These are phyloP conservation scores for Coemansia sp. DNA, from an alignment of 192 early-diverging fungal genomes.

Conservation along the genomic window DNA sequence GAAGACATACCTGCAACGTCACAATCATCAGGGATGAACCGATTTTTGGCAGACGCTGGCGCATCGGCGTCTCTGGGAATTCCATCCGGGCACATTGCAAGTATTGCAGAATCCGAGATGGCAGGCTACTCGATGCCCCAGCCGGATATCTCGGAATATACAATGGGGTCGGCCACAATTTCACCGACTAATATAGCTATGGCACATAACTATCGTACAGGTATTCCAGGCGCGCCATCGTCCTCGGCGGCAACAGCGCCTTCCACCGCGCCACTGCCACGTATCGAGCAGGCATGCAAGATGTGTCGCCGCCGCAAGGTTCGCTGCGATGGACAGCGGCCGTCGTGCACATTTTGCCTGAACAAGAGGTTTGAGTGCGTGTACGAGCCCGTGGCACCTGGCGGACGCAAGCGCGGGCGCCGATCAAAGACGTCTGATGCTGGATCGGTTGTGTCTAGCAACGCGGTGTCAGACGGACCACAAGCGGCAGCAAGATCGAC, in stretches of 20 bases:
- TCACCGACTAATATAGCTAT: neutral
- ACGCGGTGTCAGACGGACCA: neutral
- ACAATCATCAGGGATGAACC: constrained; percentile 7
- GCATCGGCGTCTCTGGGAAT: constrained; percentile 5
- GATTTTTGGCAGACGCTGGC: constrained; percentile 18
- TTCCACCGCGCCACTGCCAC: constrained; percentile 12
- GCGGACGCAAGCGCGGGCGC: constrained; percentile 38
- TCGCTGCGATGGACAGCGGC: constrained; percentile 51
- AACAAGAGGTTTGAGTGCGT: constrained; percentile 40
- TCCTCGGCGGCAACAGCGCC: neutral
- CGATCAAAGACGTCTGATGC: constrained; percentile 21
- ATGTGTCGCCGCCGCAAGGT: constrained; percentile 59
- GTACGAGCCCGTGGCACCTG: constrained; percentile 41
- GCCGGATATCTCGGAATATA: neutral
- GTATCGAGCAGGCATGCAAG: constrained; percentile 54
- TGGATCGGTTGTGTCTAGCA: constrained; percentile 16
- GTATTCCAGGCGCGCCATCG: neutral
- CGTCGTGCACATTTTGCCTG: constrained; percentile 47
- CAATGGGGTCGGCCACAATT: constrained; percentile 16
- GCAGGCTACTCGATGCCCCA: neutral
- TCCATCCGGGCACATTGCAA: neutral
- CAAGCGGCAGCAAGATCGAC: neutral
- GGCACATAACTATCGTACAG: neutral
- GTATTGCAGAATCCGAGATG: neutral
- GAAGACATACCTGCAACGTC: neutral